phyloP scores from a whole-genome alignment of 768 basidiomycete species.

The Russula sp. region DNA sequence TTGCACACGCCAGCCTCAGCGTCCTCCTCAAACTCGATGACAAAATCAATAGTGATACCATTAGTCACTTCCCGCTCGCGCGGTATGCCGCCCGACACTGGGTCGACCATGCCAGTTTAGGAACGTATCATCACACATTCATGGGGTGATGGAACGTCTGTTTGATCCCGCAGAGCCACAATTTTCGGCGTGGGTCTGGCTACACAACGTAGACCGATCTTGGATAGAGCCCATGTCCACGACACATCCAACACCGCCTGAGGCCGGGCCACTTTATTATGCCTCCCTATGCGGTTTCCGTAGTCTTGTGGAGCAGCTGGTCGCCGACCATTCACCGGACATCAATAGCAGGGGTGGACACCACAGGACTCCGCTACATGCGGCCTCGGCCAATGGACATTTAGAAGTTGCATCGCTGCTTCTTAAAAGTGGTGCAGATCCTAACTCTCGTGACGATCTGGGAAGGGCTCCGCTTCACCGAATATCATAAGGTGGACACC shows the following conservation, averaged over 20 bases:
- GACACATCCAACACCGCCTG: background rate
- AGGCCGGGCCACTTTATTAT: conserved; percentile 7
- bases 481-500: background rate
- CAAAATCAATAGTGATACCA: background rate
- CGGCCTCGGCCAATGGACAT: background rate
- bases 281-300: conserved; percentile 8
- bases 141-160: conserved; percentile 1
- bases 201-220: conserved; percentile 4
- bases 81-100: conserved; percentile 17
- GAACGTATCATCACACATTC: background rate
- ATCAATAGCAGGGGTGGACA: background rate
- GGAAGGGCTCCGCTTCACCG: background rate
- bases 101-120: conserved; percentile 9
- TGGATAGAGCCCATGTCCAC: conserved; percentile 1
- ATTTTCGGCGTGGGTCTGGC: conserved; percentile 19
- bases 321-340: background rate
- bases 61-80: background rate
- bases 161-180: conserved; percentile 8
- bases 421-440: conserved; percentile 2
- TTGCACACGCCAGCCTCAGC: conserved; percentile 8
- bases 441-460: background rate
- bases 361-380: background rate
- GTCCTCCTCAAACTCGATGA: conserved; percentile 16
- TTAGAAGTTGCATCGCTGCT: background rate
- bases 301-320: conserved; percentile 2